phyloP scores from a whole-genome alignment of 2,329 filamentous ascomycete genomes.

The Trichoderma sp. region DNA sequence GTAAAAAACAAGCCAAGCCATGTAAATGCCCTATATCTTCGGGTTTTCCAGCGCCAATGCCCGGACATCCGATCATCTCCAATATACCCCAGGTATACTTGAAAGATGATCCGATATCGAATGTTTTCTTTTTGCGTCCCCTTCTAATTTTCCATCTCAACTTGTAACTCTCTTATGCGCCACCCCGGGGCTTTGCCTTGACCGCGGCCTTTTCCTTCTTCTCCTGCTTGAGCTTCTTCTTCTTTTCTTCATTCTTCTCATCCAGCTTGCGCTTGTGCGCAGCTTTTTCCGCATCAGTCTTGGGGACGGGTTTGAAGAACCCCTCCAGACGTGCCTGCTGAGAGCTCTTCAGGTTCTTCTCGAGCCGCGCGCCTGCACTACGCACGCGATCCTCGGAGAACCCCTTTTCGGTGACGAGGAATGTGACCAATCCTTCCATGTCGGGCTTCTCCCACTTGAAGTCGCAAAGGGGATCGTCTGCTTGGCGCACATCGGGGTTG shows the following conservation, averaged over 20 bases:
- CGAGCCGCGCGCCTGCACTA: conserved; percentile 72
- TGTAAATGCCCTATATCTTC: conserved; percentile 16
- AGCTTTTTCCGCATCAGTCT: conserved; percentile 84
- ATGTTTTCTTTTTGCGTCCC: neutral
- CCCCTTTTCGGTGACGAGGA: conserved; percentile 89
- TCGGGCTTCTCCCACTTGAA: conserved; percentile 98
- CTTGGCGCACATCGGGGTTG: conserved; percentile 81
- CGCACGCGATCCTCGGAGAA: conserved; percentile 96
- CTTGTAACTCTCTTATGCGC: neutral
- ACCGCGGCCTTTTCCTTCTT: conserved; percentile 93
- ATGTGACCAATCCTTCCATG: conserved; percentile 85
- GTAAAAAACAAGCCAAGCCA: conserved; percentile 17
- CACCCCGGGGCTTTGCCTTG: conserved; percentile 81
- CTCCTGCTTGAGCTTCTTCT: conserved; percentile 92
- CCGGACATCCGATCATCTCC: neutral
- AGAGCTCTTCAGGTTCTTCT: conserved; percentile 87
- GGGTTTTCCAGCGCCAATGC: neutral
- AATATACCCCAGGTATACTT: neutral
- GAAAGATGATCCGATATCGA: neutral
- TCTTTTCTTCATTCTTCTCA: conserved; percentile 87
- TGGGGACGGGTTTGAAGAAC: conserved; percentile 93
- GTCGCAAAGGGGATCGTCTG: conserved; percentile 85
- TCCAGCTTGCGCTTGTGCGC: conserved; percentile 91
- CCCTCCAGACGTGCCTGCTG: conserved; percentile 93
- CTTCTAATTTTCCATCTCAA: neutral